phyloP scores from a whole-genome alignment of 2,329 filamentous ascomycete genomes.

The Aspergillus bombycis region DNA sequence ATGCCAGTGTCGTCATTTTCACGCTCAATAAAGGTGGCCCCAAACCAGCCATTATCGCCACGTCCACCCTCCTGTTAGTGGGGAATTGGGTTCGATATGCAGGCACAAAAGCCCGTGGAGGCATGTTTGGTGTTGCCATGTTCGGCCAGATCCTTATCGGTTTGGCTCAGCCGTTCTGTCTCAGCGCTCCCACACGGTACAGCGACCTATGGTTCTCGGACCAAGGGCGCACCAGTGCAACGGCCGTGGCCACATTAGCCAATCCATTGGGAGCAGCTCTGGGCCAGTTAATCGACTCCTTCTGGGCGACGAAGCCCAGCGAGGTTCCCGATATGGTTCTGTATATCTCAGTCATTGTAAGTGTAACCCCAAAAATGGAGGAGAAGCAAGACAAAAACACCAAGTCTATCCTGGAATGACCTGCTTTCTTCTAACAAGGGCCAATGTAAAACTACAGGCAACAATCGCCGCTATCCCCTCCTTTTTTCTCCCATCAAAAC shows the following conservation, averaged over 20 bases:
- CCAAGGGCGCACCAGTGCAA: slow-evolving; percentile 80
- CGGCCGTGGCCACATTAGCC: slow-evolving; percentile 79
- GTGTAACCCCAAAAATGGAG: slow-evolving; percentile 32
- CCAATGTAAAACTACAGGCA: slow-evolving; percentile 45
- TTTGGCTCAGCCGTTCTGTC: slow-evolving; percentile 87
- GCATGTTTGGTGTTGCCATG: slow-evolving; percentile 77
- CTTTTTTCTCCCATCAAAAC: slow-evolving; percentile 75
- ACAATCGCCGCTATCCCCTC: slow-evolving; percentile 71
- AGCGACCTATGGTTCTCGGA: slow-evolving; percentile 95
- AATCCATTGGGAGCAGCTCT: slow-evolving; percentile 90
- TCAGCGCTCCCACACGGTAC: slow-evolving; percentile 86
- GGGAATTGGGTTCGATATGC: slow-evolving; percentile 94
- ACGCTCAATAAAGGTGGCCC: slow-evolving; percentile 77
- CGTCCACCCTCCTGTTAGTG: slow-evolving; percentile 72
- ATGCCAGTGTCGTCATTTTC: slow-evolving; percentile 64
- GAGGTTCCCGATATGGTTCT: slow-evolving; percentile 82
- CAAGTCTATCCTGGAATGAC: background rate
- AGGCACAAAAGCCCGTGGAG: slow-evolving; percentile 62
- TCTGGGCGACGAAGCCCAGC: slow-evolving; percentile 65
- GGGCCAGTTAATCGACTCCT: slow-evolving; percentile 82
- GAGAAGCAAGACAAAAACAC: background rate
- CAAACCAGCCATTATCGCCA: slow-evolving; percentile 72
- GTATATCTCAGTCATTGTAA: slow-evolving; percentile 79
- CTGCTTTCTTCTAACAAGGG: background rate
- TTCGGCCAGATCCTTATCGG: slow-evolving; percentile 90